Base-by-base conservation (phyloP, 495 filamentous ascomycete genomes). In the Penicillium salamii region DNA sequence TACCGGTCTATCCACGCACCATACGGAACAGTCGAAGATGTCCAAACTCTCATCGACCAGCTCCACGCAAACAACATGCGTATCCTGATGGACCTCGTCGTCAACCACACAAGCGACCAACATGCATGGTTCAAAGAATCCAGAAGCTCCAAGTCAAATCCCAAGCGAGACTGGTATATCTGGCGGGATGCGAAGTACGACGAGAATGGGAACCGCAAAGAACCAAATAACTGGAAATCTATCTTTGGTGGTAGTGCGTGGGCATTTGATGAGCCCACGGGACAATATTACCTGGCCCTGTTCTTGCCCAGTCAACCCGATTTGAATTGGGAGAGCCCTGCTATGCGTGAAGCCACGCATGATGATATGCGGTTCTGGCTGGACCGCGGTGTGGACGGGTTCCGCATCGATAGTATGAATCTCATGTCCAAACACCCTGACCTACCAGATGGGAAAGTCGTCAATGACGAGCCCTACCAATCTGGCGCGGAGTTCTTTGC, bases 91-190 rank as follows among this genome's bases (percentile, higher is more conserved):
- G 76, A 79, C 41, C 59, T 52, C 12, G 49, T 52, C 20, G 49
- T 52, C n/a, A 52, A 87, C 54, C 84, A 86, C 64, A 83, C 81
- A 15, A 78, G 71, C 11, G 72, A 82, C 49, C 65, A 61, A 67
- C 82, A 86, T 50, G 62, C 61, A 9, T 86, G 83, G 84, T 86
- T 87, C 62, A 65, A 74, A 43, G 78, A 85, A 47, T 81, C 80
- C 5, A 62, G 77, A 29, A 70, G 63, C 2, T 77, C 73, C 18
- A 77, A 66, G 49, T 55, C 68, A 31, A 82, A 73, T 52, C 53
- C 70, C 8, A 83, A 83, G 58, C 61, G 77, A 9, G 76, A 84
- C 58, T 85, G 76, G 73, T 85, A 86, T 44, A 78, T 86, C 53
- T 85, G 82, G 82, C 75, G 71, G 29, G 66, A 71, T 14, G 63